phyloP scores from a whole-genome alignment of 2,329 filamentous ascomycete species.

The Fusarium tanahbumbuense region DNA sequence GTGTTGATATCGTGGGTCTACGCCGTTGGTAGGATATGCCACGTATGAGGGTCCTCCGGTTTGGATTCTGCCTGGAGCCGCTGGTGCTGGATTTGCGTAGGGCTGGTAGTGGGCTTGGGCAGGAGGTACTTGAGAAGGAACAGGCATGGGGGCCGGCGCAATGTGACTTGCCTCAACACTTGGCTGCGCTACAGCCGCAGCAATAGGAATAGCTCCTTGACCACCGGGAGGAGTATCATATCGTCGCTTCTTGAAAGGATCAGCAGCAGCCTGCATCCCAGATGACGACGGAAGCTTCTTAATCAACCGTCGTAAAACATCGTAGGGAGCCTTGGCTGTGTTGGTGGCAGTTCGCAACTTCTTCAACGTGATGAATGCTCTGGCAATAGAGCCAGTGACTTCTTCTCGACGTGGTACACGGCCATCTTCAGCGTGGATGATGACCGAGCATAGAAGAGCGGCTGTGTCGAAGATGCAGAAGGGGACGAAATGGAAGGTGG shows the following conservation, averaged over 20 bases:
- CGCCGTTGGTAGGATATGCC: background rate
- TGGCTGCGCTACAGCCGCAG: background rate
- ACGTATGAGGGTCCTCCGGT: background rate
- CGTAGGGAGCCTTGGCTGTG: conserved; percentile 26
- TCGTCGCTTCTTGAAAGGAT: conserved; percentile 15
- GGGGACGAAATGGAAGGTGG: conserved; percentile 22
- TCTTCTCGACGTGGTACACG: conserved; percentile 6
- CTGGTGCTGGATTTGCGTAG: background rate
- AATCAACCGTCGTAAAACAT: conserved; percentile 25
- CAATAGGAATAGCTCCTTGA: background rate
- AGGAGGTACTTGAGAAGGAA: background rate
- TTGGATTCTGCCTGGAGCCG: background rate
- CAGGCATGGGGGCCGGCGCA: background rate
- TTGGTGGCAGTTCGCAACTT: conserved; percentile 21
- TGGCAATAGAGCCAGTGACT: background rate
- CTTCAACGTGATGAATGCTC: conserved; percentile 19
- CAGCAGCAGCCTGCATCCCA: conserved; percentile 1
- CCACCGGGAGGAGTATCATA: conserved; percentile 2
- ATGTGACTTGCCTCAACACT: background rate
- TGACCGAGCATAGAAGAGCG: conserved; percentile 12
- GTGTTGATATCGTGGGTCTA: background rate
- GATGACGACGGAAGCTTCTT: conserved; percentile 20
- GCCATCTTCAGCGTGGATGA: conserved; percentile 15
- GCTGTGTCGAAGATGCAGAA: conserved; percentile 29
- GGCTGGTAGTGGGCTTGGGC: background rate